phyloP scores from a whole-genome alignment of 148 eudicot species.

The Chenopodium album region DNA sequence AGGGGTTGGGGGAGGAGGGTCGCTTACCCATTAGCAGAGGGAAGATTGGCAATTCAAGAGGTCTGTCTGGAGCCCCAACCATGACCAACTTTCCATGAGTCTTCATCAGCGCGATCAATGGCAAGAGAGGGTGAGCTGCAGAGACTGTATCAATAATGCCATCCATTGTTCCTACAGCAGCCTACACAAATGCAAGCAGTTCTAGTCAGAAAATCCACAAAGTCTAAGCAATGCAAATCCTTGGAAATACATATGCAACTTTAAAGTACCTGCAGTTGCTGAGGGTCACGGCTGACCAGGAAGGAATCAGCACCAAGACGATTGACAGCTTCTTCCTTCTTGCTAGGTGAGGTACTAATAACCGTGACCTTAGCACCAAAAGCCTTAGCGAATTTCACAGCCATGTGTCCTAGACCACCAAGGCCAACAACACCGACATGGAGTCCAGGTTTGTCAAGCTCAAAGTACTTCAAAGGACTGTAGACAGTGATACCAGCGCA shows the following conservation, averaged over 20 bases:
- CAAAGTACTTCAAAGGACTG: conserved; percentile 38
- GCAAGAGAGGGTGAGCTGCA: conserved; percentile 34
- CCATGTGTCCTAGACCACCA: conserved; percentile 58
- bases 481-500: conserved; percentile 56
- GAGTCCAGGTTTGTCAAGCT: conserved; percentile 42
- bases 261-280: conserved; percentile 30
- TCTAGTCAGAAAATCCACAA: neutral
- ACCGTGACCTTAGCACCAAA: conserved; percentile 51
- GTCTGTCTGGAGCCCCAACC: conserved; percentile 42
- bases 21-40: conserved; percentile 37
- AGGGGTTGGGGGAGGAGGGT: neutral
- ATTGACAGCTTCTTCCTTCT: conserved; percentile 44
- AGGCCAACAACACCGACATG: conserved; percentile 45
- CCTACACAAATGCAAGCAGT: conserved; percentile 24
- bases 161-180: conserved; percentile 50
- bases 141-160: conserved; percentile 46
- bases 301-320: conserved; percentile 41
- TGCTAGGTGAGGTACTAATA: conserved; percentile 42
- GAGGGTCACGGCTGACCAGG: conserved; percentile 31
- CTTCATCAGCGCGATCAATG: conserved; percentile 39
- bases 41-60: conserved; percentile 34
- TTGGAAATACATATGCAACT: no score
- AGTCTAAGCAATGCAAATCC: no score
- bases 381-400: conserved; percentile 52
- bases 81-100: conserved; percentile 41